A percentile compares a stretch with the other conserved stretches of the same genome.
Conservation (phyloP, 148 eudicot species). For the Fagopyrum homotropicum region DNA sequence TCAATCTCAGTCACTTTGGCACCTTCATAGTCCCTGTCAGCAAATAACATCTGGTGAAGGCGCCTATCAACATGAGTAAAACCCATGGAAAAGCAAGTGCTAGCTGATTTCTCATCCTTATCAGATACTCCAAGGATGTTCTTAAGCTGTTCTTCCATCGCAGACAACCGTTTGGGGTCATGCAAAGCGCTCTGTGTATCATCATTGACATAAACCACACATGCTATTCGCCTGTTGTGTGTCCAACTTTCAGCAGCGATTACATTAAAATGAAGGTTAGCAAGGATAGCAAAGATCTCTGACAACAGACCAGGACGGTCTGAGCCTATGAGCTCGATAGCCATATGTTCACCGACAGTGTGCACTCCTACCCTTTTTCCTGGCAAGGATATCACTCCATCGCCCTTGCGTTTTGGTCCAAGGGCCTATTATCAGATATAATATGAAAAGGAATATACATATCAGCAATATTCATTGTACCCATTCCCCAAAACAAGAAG, state of each 20-base stretch:
- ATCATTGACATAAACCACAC: constrained; percentile 46
- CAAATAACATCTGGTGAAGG: constrained; percentile 58
- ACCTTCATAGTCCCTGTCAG: constrained; percentile 55
- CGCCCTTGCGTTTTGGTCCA: constrained; percentile 65
- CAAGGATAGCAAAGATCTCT: constrained; percentile 42
- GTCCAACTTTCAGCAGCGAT: constrained; percentile 62
- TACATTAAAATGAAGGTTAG: constrained; percentile 42
- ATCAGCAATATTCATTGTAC: neutral
- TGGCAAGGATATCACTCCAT: constrained; percentile 24
- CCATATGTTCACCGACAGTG: constrained; percentile 36
- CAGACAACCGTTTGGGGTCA: constrained; percentile 9
- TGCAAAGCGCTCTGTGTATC: constrained; percentile 27
- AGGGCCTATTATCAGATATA: constrained; percentile 35
- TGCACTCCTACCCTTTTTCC: constrained; percentile 46
- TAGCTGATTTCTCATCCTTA: constrained; percentile 33
- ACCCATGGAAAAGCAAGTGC: constrained; percentile 43
- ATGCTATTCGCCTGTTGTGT: constrained; percentile 46
- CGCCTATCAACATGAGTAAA: constrained; percentile 40
- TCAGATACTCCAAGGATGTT: constrained; percentile 33
- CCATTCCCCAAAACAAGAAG: neutral
- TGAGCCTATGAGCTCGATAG: constrained; percentile 49
- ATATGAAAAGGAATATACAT: neutral
- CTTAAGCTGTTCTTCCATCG: constrained; percentile 27
- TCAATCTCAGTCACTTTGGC: constrained; percentile 6
- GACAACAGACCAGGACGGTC: constrained; percentile 62